Base-by-base conservation (phyloP, 2,329 filamentous ascomycete genomes). In the Xylaria sp. region DNA sequence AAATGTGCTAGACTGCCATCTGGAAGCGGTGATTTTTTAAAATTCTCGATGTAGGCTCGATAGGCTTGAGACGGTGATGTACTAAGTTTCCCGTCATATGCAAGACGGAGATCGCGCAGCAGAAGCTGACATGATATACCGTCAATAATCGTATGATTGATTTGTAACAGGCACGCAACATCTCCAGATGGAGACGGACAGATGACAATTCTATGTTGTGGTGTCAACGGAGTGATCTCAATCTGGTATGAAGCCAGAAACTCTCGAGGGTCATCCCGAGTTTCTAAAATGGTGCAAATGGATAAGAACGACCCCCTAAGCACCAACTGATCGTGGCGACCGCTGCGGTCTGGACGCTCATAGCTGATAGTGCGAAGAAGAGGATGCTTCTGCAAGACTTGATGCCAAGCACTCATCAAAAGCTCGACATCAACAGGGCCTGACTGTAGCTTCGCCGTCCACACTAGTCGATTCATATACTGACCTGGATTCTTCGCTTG, bases 91-190 rank as follows among this genome's bases (percentile, higher is more conserved):
- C 17, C 15, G 11, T 56, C 56, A 19, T 63, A 63, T 2, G 61
- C 61, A 12, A 60, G 45, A 12, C 50, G 15, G 1, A 63, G 31
- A 17, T 63, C 61, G 21, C 51, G 55, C 21, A 59, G 3, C n/a
- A 63, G 2, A 8, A 63, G n/a, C n/a, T 56, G 55, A 1, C 2
- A 0, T 2, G 61, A 63, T 25, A 43, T 35, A 4, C 56, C 61
- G 14, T 63, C 61, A 46, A 60, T 6, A n/a, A 63, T 7, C n/a
- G 56, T 42, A 33, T 63, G 61, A 35, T 56, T 51, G 5, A 60
- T 53, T 15, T 59, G 49, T 6, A 63, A 23, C 28, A 59, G 14
- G 28, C 50, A 56, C 1, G 46, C 50, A 19, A 60, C 55, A 14
- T 60, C 21, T 5, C 61, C 61, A 8, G 14, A 8, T 4, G 38